phyloP scores from a whole-genome alignment of 75 land plant species.

The Gnetum montanum region DNA sequence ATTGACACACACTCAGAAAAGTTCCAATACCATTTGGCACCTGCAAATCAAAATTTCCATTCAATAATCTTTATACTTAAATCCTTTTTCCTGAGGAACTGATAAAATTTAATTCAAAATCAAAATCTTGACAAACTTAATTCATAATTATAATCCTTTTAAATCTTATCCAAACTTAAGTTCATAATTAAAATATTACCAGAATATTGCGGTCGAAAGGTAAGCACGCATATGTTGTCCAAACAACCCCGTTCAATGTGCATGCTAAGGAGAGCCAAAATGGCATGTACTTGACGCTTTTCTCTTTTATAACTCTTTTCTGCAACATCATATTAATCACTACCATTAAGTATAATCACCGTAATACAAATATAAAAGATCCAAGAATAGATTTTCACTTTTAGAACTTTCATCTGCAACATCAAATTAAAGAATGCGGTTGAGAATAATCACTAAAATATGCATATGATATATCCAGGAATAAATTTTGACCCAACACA shows the following conservation, averaged over 20 bases:
- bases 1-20: constrained; percentile 24
- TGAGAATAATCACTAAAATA: not conserved
- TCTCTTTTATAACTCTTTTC: constrained; percentile 38
- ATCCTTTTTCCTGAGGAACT: too few species aligned
- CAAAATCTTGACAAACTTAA: too few species aligned
- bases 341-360: not conserved
- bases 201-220: constrained; percentile 31
- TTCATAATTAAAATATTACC: too few species aligned
- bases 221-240: constrained; percentile 51
- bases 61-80: too few species aligned
- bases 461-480: not conserved
- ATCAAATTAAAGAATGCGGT: not conserved
- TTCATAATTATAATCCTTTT: too few species aligned
- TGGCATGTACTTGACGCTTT: constrained; percentile 59
- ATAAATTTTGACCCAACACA: not conserved
- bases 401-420: not conserved
- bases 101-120: too few species aligned
- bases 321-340: constrained; percentile 8
- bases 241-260: constrained; percentile 37
- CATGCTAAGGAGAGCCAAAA: constrained; percentile 32
- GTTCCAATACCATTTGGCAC: constrained; percentile 61
- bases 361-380: too few species aligned
- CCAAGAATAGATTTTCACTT: not conserved
- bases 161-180: too few species aligned
- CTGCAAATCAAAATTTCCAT: too few species aligned